phyloP scores from a whole-genome alignment of 768 basidiomycete genomes.

The Astraeus odoratus region DNA sequence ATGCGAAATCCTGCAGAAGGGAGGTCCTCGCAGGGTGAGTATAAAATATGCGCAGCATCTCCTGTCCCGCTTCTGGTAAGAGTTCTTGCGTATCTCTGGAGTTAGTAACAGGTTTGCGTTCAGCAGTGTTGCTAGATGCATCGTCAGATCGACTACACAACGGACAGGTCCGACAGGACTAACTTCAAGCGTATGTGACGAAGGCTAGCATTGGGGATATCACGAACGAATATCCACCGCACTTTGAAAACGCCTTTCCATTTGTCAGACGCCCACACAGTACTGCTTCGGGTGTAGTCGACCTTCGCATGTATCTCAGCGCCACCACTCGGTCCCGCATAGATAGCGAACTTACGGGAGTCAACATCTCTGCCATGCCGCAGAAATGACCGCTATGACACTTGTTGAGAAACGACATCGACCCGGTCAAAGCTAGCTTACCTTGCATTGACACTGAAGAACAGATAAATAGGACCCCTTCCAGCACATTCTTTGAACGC shows the following conservation, averaged over 20 bases:
- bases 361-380: constrained; percentile 98
- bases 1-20: constrained; percentile 87
- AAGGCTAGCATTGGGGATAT: constrained; percentile 85
- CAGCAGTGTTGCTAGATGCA: constrained; percentile 79
- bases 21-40: constrained; percentile 91
- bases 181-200: constrained; percentile 87
- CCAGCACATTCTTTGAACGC: constrained; percentile 94
- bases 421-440: constrained; percentile 14
- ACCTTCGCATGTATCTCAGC: constrained; percentile 39
- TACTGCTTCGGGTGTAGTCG: constrained; percentile 90
- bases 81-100: constrained; percentile 97
- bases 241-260: constrained; percentile 99
- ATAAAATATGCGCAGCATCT: constrained; percentile 94
- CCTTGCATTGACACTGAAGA: constrained; percentile 97
- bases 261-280: constrained; percentile 98
- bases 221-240: constrained; percentile 94
- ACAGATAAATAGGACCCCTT: constrained; percentile 92
- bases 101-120: constrained; percentile 97
- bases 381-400: constrained; percentile 87
- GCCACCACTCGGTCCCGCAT: neutral
- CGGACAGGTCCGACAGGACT: constrained; percentile 5
- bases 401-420: constrained; percentile 3
- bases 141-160: constrained; percentile 9
- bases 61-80: constrained; percentile 90
- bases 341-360: constrained; percentile 50